Evolutionary conservation across 202 grass and related monocot species (phyloP), one percentile per base, ranked within the genome.

Genomic region (Panicum virgatum): DNA sequence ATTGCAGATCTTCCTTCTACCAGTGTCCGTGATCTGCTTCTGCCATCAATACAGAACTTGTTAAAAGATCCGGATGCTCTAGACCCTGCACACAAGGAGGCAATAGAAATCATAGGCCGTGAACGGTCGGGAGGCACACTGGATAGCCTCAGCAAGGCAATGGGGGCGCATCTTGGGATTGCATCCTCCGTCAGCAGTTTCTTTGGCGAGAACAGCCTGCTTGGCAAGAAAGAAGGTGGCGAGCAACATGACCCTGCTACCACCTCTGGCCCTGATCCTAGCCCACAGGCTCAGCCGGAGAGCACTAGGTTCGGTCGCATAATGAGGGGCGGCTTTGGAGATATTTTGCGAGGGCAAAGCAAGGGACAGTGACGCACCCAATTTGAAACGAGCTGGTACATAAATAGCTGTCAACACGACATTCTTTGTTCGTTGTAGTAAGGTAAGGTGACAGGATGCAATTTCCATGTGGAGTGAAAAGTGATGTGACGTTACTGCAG

Each of bases 51-150:
- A 59, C 92, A 98, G 38, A 96, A 98, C 78, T 69, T 98, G 54
- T 82, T 98, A 76, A 96, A 91, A 69, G 96, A 96, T 73, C 64
- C 73, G 3, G 96, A 98, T 90, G 77, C 90, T 81, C 85, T 96
- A 46, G 92, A 98, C 87, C 92, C 92, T 80, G 92, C 92, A 15
- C 96, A 98, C 73, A 98, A 98, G 79, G 96, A 98, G 79, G 96
- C 96, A 84, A 50, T 96, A 53, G 96, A 96, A 90, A 83, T 98
- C 45, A 93, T 98, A 79, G 63, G 83, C 57, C 88, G 76, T 56
- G 96, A 98, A 85, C 88, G 92, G 80, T 95, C 90, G 18, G 92
- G 85, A 54, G 88, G 88, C 51, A 86, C 89, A 43, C 87, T 98
- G 6, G 96, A 93, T 66, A 95, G 89, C 83, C 86, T 96, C 67